Base-by-base conservation (phyloP, 2,329 filamentous ascomycete genomes). In the Colletotrichum sp. region DNA sequence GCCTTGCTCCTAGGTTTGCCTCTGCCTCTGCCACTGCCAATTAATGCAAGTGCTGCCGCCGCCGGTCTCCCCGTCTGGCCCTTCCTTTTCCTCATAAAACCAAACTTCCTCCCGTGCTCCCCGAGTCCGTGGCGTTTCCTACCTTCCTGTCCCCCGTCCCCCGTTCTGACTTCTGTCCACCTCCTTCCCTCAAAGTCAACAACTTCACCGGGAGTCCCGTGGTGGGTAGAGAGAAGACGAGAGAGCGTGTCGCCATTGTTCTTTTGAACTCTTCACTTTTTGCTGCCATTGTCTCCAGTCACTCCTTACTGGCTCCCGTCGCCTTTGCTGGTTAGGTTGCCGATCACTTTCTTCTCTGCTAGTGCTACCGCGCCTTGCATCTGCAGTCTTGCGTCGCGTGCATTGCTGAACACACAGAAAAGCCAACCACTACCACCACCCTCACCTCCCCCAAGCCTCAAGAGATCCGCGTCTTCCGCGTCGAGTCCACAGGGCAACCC, bases 251-350 rank as follows among this genome's bases (percentile, higher is more conserved):
- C 76, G 79, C 77, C 76, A 77, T 79, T 79, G 76, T 79, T 74
- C 76, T 63, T 36, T 21, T 32, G 32, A 34, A 15, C 28, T 1
- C n/a, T 34, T 63, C 44, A 52, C n/a, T 52, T 52, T 52, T 21
- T 52, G 79, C 78, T 77, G 79, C 77, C 76, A 77, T 79, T 79
- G 76, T 79, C 73, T 77, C 78, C 78, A 79, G 86, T 87, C 86
- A 82, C 84, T 88, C 86, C 83, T 88, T 88, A 80, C 13, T 21
- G 76, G 68, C 72, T 77, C 18, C 76, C 79, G 82, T 80, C 66
- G 21, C 60, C 59, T 66, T 67, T 68, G 28, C 62, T 57, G 63
- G 34, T 30, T 66, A 49, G 63, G 52, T 30, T 75, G 68, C 63
- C 68, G 36, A 76, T 64, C 49, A 44, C 32, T 32, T n/a, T 21